Percentiles rank a stretch among this genome's conserved stretches.
Evolutionary conservation across 2,329 filamentous ascomycete species (phyloP).

Genomic region (Penicillium sp.): DNA sequence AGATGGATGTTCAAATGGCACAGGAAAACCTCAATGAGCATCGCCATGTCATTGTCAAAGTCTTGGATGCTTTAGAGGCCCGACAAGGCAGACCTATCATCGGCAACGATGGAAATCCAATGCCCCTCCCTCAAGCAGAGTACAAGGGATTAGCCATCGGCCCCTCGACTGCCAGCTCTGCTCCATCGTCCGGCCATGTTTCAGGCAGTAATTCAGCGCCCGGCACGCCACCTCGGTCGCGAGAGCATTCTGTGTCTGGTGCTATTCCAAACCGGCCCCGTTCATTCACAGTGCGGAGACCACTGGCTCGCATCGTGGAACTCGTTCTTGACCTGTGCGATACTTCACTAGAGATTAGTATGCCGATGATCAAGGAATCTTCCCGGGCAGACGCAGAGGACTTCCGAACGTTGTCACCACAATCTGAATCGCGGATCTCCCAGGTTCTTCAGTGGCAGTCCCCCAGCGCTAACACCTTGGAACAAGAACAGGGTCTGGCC

Average conservation of each 20-base stretch:
- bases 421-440: slow-evolving; percentile 90
- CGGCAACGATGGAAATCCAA: slow-evolving; percentile 36
- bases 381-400: slow-evolving; percentile 65
- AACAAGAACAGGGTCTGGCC: slow-evolving; percentile 88
- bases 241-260: slow-evolving; percentile 63
- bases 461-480: slow-evolving; percentile 82
- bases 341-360: slow-evolving; percentile 91
- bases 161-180: slow-evolving; percentile 63
- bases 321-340: slow-evolving; percentile 92
- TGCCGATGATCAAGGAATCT: slow-evolving; percentile 82
- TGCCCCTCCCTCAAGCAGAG: slow-evolving; percentile 64
- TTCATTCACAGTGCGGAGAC: slow-evolving; percentile 87
- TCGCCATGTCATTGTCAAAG: slow-evolving; percentile 89
- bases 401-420: slow-evolving; percentile 87
- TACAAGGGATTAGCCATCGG: slow-evolving; percentile 89
- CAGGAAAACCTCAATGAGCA: slow-evolving; percentile 92
- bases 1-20: slow-evolving; percentile 96
- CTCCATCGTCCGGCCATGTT: slow-evolving; percentile 68
- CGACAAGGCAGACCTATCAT: slow-evolving; percentile 43
- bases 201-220: slow-evolving; percentile 70
- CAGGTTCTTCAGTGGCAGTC: slow-evolving; percentile 97
- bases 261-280: slow-evolving; percentile 77
- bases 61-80: slow-evolving; percentile 86
- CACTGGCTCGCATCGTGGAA: slow-evolving; percentile 90
- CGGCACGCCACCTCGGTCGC: slow-evolving; percentile 62